These are phyloP conservation scores for Ilyonectria sp. DNA, from an alignment of 2,329 filamentous ascomycete genomes.

Conservation along the genomic window DNA sequence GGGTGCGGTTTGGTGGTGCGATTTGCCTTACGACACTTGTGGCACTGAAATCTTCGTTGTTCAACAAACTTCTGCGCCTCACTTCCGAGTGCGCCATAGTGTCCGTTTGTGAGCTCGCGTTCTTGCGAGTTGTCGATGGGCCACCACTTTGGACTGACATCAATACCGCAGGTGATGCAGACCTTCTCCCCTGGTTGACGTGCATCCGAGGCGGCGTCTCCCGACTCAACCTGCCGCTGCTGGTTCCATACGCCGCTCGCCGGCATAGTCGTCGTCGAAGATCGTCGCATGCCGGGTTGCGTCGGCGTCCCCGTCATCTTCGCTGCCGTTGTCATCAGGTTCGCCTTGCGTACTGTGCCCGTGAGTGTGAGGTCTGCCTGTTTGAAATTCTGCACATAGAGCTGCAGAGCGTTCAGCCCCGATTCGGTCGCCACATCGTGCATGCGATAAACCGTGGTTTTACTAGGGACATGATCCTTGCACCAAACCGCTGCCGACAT, in stretches of 20 bases:
- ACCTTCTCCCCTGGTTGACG: constrained; percentile 65
- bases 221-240: constrained; percentile 45
- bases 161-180: constrained; percentile 76
- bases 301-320: constrained; percentile 63
- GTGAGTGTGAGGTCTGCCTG: constrained; percentile 93
- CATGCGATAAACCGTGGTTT: constrained; percentile 83
- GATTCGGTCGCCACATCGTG: constrained; percentile 80
- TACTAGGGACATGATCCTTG: constrained; percentile 84
- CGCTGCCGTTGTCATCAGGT: constrained; percentile 77
- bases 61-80: constrained; percentile 73
- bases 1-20: constrained; percentile 57
- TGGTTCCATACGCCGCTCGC: constrained; percentile 35
- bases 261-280: constrained; percentile 66
- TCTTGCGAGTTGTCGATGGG: constrained; percentile 68
- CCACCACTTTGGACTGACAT: constrained; percentile 84
- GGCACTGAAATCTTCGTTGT: constrained; percentile 78
- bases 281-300: constrained; percentile 63
- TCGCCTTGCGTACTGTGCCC: constrained; percentile 93
- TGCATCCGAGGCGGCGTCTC: constrained; percentile 46
- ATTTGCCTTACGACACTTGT: constrained; percentile 77
- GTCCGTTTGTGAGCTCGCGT: constrained; percentile 67
- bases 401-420: constrained; percentile 85
- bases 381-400: constrained; percentile 92
- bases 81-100: constrained; percentile 65
- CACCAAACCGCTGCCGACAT: constrained; percentile 93